These are phyloP conservation scores for Pleurotus djamor DNA, from an alignment of 768 basidiomycete genomes.

Conservation along the genomic window DNA sequence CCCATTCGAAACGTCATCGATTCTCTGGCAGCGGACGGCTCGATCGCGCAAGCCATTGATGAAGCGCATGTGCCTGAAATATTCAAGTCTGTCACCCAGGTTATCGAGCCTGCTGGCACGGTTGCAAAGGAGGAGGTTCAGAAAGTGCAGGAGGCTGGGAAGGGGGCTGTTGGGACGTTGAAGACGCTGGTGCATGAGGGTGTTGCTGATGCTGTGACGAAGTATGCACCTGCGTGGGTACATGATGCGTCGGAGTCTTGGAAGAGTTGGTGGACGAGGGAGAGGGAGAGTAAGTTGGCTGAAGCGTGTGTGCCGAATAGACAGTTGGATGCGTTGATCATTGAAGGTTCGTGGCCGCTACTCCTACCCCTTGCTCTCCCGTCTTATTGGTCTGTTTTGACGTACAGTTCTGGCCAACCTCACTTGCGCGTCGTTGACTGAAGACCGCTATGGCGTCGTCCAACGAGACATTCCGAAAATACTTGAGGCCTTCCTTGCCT, in stretches of 20 bases:
- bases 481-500: conserved; percentile 71
- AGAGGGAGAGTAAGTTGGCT: conserved; percentile 48
- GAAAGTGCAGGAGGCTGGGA: conserved; percentile 3
- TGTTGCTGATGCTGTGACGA: background rate
- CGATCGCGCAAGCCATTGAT: conserved; percentile 48
- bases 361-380: background rate
- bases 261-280: conserved; percentile 55
- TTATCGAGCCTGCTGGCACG: background rate
- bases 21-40: conserved; percentile 60
- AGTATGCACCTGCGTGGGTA: conserved; percentile 28
- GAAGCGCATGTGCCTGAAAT: conserved; percentile 39
- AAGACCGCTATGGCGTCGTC: conserved; percentile 81
- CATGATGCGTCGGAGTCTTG: conserved; percentile 19
- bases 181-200: background rate
- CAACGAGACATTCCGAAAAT: conserved; percentile 84
- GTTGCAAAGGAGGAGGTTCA: background rate
- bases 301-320: conserved; percentile 57
- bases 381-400: background rate
- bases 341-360: conserved; percentile 49
- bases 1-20: conserved; percentile 51
- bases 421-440: conserved; percentile 68
- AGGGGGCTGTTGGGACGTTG: background rate
- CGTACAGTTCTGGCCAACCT: conserved; percentile 62
- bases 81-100: conserved; percentile 19
- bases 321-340: conserved; percentile 58